These are phyloP conservation scores for Suhomyces chickasaworum DNA, from an alignment of 1,139 yeast species.

Conservation along the genomic window DNA sequence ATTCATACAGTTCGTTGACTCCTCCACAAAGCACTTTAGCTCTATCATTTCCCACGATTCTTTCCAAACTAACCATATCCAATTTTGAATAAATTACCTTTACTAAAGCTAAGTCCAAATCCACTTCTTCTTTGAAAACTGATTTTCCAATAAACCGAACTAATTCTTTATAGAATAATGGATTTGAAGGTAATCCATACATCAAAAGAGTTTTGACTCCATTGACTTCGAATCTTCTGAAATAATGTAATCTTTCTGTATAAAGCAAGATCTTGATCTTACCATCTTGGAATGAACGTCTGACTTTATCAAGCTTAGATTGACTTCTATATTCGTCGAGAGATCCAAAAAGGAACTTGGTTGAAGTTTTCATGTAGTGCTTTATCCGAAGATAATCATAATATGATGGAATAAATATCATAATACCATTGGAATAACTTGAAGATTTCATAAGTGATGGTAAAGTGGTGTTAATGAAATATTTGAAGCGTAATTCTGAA, in stretches of 20 bases:
- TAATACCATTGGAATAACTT: slow-evolving; percentile 69
- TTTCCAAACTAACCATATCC: slow-evolving; percentile 79
- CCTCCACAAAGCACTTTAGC: slow-evolving; percentile 73
- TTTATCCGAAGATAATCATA: slow-evolving; percentile 82
- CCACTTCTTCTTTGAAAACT: slow-evolving; percentile 48
- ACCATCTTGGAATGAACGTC: slow-evolving; percentile 68
- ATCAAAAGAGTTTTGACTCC: slow-evolving; percentile 86
- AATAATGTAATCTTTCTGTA: slow-evolving; percentile 93
- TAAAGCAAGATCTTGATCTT: slow-evolving; percentile 73
- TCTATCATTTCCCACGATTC: slow-evolving; percentile 80
- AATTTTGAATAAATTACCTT: slow-evolving; percentile 73
- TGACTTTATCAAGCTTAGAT: slow-evolving; percentile 66
- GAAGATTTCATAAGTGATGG: slow-evolving; percentile 65
- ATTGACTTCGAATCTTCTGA: slow-evolving; percentile 76
- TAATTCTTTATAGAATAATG: slow-evolving; percentile 78
- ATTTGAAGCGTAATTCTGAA: slow-evolving; percentile 79
- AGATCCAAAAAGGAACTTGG: slow-evolving; percentile 62
- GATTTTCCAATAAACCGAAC: slow-evolving; percentile 56
- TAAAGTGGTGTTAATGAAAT: slow-evolving; percentile 69
- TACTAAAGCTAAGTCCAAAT: slow-evolving; percentile 66
- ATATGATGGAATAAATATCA: slow-evolving; percentile 83
- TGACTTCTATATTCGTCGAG: slow-evolving; percentile 82
- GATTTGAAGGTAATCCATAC: slow-evolving; percentile 85
- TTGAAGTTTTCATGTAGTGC: slow-evolving; percentile 65
- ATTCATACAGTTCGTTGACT: slow-evolving; percentile 72